Conservation (phyloP, 208 protist genomes). For the Crithidia fasciculata region DNA sequence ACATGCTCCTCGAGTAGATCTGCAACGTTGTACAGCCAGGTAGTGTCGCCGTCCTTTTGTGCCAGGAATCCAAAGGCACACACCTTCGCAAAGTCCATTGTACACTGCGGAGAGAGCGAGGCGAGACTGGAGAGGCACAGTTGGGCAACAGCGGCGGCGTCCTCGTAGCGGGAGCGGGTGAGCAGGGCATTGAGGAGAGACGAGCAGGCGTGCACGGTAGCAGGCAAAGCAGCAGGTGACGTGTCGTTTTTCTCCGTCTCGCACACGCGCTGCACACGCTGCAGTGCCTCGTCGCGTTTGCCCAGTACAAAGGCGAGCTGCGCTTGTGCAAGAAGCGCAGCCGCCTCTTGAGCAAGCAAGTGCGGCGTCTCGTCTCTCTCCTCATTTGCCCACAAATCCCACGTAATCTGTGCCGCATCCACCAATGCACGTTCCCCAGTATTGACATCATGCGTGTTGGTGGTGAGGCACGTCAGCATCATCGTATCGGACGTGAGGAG, state of each 20-base stretch:
- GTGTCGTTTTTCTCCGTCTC: neutral
- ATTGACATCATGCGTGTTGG: neutral
- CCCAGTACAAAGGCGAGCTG: slow-evolving; percentile 24
- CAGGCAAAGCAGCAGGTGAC: too few species aligned
- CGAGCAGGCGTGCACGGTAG: neutral
- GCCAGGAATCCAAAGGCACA: slow-evolving; percentile 29
- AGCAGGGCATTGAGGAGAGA: slow-evolving; percentile 35
- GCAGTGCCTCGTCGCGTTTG: slow-evolving; percentile 2
- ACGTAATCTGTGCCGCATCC: slow-evolving; percentile 1
- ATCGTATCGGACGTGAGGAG: too few species aligned
- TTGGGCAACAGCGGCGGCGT: slow-evolving; percentile 13
- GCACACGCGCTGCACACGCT: neutral
- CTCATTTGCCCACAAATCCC: neutral
- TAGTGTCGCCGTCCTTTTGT: neutral
- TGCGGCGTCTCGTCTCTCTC: neutral
- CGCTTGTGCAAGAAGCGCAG: slow-evolving; percentile 13
- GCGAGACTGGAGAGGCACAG: slow-evolving; percentile 2
- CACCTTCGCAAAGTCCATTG: slow-evolving; percentile 38
- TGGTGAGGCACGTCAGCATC: too few species aligned
- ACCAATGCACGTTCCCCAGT: neutral
- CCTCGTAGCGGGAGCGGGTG: neutral
- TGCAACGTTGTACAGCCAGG: neutral
- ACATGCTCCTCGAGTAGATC: slow-evolving; percentile 15
- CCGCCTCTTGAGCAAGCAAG: neutral
- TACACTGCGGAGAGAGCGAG: slow-evolving; percentile 1